Evolutionary conservation across 176 grass and related monocot species (phyloP).

Genomic region (Aegilops sharonensis): DNA sequence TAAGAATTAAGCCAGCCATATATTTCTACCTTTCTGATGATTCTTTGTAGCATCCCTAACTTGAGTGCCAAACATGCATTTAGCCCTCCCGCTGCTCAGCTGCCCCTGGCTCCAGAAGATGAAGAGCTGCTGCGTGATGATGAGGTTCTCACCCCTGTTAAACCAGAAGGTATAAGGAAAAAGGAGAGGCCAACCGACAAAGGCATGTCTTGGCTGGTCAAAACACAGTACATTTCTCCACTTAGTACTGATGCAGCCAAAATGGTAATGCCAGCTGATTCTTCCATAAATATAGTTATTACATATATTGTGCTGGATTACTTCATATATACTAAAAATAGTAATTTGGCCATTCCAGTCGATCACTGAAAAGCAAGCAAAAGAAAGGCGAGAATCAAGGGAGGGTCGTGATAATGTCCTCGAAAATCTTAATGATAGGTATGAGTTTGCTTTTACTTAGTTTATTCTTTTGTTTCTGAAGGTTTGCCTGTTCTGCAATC

Average conservation of each 20-base stretch:
- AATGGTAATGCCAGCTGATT: slow-evolving; percentile 49
- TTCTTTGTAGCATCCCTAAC: slow-evolving; percentile 27
- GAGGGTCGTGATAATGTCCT: slow-evolving; percentile 68
- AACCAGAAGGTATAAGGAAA: slow-evolving; percentile 85
- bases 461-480: slow-evolving; percentile 24
- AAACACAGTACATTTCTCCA: slow-evolving; percentile 99
- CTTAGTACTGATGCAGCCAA: slow-evolving; percentile 84
- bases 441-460: slow-evolving; percentile 21
- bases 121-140: slow-evolving; percentile 89
- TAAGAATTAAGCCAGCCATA: slow-evolving; percentile 49
- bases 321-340: slow-evolving; percentile 25
- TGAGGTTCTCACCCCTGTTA: slow-evolving; percentile 85
- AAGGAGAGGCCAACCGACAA: slow-evolving; percentile 96
- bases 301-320: slow-evolving; percentile 9
- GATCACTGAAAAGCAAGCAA: slow-evolving; percentile 97
- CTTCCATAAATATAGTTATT: slow-evolving; percentile 40
- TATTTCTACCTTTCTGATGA: slow-evolving; percentile 21
- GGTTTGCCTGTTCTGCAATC: slow-evolving; percentile 17
- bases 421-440: slow-evolving; percentile 90
- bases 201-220: slow-evolving; percentile 98
- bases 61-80: slow-evolving; percentile 15
- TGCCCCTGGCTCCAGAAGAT: slow-evolving; percentile 66
- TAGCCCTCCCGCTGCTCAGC: slow-evolving; percentile 56
- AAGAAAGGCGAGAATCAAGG: slow-evolving; percentile 89
- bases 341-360: slow-evolving; percentile 51